Base-by-base conservation (phyloP, 2,329 filamentous ascomycete genomes). In the Dactylellina cionopaga region DNA sequence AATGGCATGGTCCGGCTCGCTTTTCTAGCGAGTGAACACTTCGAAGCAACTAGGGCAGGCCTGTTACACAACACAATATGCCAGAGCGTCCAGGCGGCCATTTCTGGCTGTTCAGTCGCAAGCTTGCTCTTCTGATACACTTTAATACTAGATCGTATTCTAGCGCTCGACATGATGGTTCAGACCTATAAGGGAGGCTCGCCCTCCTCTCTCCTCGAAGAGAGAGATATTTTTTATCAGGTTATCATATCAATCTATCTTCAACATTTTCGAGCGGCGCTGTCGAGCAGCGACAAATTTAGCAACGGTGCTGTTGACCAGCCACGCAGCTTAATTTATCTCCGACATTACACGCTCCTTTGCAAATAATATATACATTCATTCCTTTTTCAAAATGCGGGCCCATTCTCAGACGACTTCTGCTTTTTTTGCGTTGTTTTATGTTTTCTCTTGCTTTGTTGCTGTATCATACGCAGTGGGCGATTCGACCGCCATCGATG, bases 341-440 rank as follows among this genome's bases (percentile, higher is more conserved):
- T n/a, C n/a, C n/a, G n/a, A n/a, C n/a, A n/a, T n/a, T n/a, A n/a
- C n/a, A 64, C 24, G 39, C 31, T 49, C n/a, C n/a, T n/a, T n/a
- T n/a, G n/a, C n/a, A 47, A 33, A 54, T 31, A 46, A 35, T 33
- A 59, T 49, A 49, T 13, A 35, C 29, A 19, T 17, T 6, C 51
- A 17, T 25, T 56, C 39, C 25, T 47, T 27, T 31, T 15, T 29
- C 44, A 72, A 24, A 27, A 72, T 72, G 68, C 37, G 33, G 9
- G 5, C 27, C 15, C 59, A 39, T 17, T 33, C 22, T 25, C 49
- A 11, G 2, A 22, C 60, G 25, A n/a, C 44, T 24, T 72, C 59
- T 24, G 39, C 59, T 13, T 46, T 65, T 11, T 49, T 60, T 46
- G 47, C 59, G 25, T 49, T 72, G 6, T 9, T 72, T 52, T 72